Base-by-base conservation (phyloP, 371 early-diverging fungal species). In the Rhizopus sp. region DNA sequence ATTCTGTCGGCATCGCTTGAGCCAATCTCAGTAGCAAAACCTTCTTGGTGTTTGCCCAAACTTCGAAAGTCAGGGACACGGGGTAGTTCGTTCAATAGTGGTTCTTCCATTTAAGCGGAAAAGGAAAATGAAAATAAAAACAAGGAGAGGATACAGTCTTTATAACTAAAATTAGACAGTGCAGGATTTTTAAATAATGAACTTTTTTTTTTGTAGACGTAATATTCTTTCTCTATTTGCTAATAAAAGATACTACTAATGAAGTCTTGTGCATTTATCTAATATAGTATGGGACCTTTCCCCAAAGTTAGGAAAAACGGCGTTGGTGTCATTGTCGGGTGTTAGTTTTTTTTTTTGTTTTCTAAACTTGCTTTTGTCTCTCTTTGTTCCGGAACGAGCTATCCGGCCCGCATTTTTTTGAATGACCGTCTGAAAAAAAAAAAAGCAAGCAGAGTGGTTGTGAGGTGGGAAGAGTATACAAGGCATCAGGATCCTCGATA, bases 1-100 rank as follows among this genome's bases (percentile, higher is more conserved):
- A 72, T 68, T 29, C 60, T 45, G 13, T 60, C 63, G 1, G 69
- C 66, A 57, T 72, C 64, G 8, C 62, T 59, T 5, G 66, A 55
- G 1, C 56, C 55, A 13, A 69, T 57, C 29, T 72, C 73, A 5
- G 73, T 72, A 16, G 63, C 54, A 15, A 72, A 60, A 3, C 66
- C 72, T 4, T 64, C 66, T 38, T 64, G 64, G 30, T 63, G 34
- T 33, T 62, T 50, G 16, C 50, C 62, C 1, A 62, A 31, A 23
- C 41, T 56, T 56, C 68, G 35, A n/a, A 58, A 37, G 44, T 69
- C 59, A 15, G 69, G 56, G 39, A 64, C 49, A 34, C 13, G 37
- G 9, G 41, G 44, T 9, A 55, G 23, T 10, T 15, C 57, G 3
- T 31, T 55, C 0, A 50, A 15, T 7, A 33, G 31, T 38, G 53